Evolutionary conservation across 306 rosid species (phyloP).

Genomic region (Lotus japonicus): DNA sequence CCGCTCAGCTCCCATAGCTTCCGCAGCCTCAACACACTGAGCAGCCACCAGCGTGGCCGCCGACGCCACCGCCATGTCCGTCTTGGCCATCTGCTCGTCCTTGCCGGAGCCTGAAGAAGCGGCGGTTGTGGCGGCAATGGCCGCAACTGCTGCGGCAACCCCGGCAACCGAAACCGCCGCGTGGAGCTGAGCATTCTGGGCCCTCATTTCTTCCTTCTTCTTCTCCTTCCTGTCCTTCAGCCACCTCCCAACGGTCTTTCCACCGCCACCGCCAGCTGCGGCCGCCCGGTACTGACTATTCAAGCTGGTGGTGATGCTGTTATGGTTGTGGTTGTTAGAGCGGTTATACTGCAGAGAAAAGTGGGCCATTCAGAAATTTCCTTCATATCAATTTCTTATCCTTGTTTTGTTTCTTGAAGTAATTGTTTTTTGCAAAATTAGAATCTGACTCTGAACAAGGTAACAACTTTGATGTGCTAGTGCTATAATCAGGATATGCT

Average conservation of each 20-base stretch:
- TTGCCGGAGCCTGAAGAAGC: conserved; percentile 54
- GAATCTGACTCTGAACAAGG: not conserved
- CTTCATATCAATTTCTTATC: not conserved
- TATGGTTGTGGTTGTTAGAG: conserved; percentile 25
- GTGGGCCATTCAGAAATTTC: not conserved
- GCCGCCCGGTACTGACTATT: conserved; percentile 41
- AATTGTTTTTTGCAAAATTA: not conserved
- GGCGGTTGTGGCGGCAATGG: conserved; percentile 82
- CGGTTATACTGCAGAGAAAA: conserved; percentile 62
- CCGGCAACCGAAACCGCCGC: conserved; percentile 95
- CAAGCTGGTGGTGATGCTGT: conserved; percentile 13
- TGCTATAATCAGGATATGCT: not conserved
- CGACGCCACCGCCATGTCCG: conserved; percentile 87
- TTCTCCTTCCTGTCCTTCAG: conserved; percentile 95
- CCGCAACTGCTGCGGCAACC: conserved; percentile 84
- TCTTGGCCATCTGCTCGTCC: conserved; percentile 72
- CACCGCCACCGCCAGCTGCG: conserved; percentile 28
- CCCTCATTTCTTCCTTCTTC: conserved; percentile 89
- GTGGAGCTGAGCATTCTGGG: conserved; percentile 91
- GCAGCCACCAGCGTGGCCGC: conserved; percentile 92
- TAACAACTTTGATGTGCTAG: not conserved
- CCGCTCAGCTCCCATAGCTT: conserved; percentile 92
- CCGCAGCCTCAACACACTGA: conserved; percentile 96
- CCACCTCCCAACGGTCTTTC: conserved; percentile 96
- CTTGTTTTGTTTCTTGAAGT: not conserved